Conservation (phyloP, 495 filamentous ascomycete genomes). For the Mycothermus thermophilus region DNA sequence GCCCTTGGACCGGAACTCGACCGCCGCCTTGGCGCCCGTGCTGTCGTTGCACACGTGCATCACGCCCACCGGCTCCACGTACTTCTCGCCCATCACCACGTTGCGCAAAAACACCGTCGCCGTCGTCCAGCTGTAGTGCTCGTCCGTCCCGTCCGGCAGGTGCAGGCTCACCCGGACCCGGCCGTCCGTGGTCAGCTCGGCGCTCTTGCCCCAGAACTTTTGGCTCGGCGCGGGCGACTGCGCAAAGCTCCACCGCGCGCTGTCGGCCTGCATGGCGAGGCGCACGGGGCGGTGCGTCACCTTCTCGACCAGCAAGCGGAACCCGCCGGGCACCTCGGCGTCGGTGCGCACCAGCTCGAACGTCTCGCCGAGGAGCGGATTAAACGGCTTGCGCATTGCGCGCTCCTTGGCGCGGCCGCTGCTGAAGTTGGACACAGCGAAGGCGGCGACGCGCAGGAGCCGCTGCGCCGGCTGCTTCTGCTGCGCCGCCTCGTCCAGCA, state of each 20-base stretch:
- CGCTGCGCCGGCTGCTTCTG: constrained; percentile 48
- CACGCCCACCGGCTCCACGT: constrained; percentile 83
- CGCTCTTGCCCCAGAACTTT: constrained; percentile 97
- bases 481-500: constrained; percentile 64
- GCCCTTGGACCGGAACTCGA: constrained; percentile 81
- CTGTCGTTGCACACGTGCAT: constrained; percentile 73
- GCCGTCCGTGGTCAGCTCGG: constrained; percentile 84
- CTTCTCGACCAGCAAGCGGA: constrained; percentile 85
- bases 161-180: constrained; percentile 57
- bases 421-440: constrained; percentile 74
- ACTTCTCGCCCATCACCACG: constrained; percentile 95
- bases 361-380: constrained; percentile 92
- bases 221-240: constrained; percentile 81
- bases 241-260: constrained; percentile 64
- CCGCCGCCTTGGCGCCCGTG: constrained; percentile 60
- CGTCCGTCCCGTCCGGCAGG: constrained; percentile 47
- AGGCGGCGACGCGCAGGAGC: constrained; percentile 73
- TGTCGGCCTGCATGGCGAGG: constrained; percentile 85
- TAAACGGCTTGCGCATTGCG: constrained; percentile 93
- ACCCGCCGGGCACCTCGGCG: constrained; percentile 49
- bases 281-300: constrained; percentile 83
- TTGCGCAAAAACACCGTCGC: constrained; percentile 87
- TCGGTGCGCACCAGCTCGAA: constrained; percentile 87
- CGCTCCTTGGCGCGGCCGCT: constrained; percentile 71
- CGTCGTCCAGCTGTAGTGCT: constrained; percentile 69